These are phyloP conservation scores for Ustilago tritici DNA, from an alignment of 1,284 basidiomycete genomes.

Conservation along the genomic window DNA sequence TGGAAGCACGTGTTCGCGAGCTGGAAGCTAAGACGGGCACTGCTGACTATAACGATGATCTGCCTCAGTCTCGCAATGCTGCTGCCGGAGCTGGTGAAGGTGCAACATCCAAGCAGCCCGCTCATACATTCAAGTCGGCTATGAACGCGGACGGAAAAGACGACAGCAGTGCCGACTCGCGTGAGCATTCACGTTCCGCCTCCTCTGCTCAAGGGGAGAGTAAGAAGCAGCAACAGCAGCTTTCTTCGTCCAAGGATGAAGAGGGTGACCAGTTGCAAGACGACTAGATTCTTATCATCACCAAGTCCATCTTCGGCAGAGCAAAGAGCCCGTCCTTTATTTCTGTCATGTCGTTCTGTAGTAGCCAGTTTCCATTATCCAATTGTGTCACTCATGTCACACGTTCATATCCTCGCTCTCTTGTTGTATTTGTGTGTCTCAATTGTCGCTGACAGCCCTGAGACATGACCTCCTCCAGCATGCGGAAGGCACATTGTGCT, in stretches of 20 bases:
- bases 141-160: constrained; percentile 11
- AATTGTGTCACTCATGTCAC: too few relatives aligned
- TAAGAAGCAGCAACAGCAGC: constrained; percentile 5
- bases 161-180: constrained; percentile 15
- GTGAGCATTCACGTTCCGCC: constrained; percentile 21
- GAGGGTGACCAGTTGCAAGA: constrained; percentile 44
- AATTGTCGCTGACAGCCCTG: too few relatives aligned
- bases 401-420: too few relatives aligned
- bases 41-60: constrained; percentile 23
- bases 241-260: constrained; percentile 16
- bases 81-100: constrained; percentile 9
- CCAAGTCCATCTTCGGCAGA: too few relatives aligned
- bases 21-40: constrained; percentile 47
- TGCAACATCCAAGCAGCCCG: background rate
- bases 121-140: background rate
- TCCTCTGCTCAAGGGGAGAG: constrained; percentile 11
- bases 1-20: constrained; percentile 56
- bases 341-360: too few relatives aligned
- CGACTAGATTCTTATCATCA: constrained; percentile 8
- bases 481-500: too few relatives aligned
- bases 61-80: constrained; percentile 5
- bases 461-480: too few relatives aligned
- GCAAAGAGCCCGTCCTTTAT: too few relatives aligned
- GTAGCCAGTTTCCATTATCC: too few relatives aligned
- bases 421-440: too few relatives aligned